Base-by-base conservation (phyloP, 2,329 filamentous ascomycete species). In the Elsinoe arachidis region DNA sequence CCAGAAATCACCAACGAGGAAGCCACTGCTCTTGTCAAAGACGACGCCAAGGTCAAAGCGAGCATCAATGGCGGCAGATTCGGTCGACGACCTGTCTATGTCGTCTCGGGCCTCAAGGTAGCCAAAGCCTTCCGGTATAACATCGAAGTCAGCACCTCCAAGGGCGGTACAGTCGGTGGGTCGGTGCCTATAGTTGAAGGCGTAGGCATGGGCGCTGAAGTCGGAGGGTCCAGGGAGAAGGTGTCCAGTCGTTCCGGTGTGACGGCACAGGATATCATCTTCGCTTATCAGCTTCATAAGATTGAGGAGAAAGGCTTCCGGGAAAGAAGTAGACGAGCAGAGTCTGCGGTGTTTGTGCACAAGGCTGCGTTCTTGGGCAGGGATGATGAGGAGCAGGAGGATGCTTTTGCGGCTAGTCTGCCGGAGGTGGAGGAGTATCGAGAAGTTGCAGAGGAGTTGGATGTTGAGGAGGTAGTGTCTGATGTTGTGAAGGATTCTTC, bases 271-370 rank as follows among this genome's bases (percentile, higher is more conserved):
- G 47, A 52, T 33, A 19, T 52, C n/a, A 52, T 52, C 17, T 35
- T 52, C n/a, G 47, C 47, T 19, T 52, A 52, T 19, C 47, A 52
- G 26, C 17, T 52, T 12, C 47, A 52, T 15, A 35, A 52, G 33
- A 37, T 52, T 34, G 47, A 15, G 10, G 26, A 52, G 33, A 52
- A 52, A n/a, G 47, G 47, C 6, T 52, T 26, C 14, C 34, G 47
- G 2, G 33, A 37, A 12, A 37, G n/a, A 5, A 52, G 33, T 7
- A 34, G 17, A 12, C 4, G 47, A 14, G 17, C 17, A 14, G 47
- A 52, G 17, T 19, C 30, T 38, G 47, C 2, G 2, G 47, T 52
- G n/a, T 52, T 35, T 11, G 19, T 35, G 14, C 26, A 37, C 33
- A 38, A 35, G 5, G 47, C 47, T 14, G 47, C 19, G 14, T 35